Base-by-base conservation (phyloP, 208 protist species). In the Vickermania ingenoplastis region DNA sequence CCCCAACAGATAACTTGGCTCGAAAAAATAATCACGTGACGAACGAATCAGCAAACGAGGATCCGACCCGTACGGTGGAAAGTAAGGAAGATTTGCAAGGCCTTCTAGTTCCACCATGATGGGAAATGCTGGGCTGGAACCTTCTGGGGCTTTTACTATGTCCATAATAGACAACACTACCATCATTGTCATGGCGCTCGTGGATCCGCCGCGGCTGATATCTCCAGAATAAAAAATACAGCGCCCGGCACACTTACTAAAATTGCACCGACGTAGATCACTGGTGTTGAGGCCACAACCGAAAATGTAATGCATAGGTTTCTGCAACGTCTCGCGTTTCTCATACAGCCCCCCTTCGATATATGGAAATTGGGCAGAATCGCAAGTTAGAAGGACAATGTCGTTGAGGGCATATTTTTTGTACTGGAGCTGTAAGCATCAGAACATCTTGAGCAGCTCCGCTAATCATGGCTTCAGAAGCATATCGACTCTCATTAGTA, bases 1-100 rank as follows among this genome's bases (percentile, higher is more conserved):
- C 45, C 85, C 85, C 53, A 92, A 83, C 48, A 89, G 71, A 55
- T 80, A 92, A 69, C 89, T 87, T 0, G 85, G 85, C 65, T 89
- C 81, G 67, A 87, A 92, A 17, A 89, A 78, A 59, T 82, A 92
- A 70, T 92, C 81, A 7, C 56, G 48, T 53, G 82, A 73, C 0
- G 85, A 81, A 63, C 83, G 86, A n/a, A 61, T 31, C 59, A 74
- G 71, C 53, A 92, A 63, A 7, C 65, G 70, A 50, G 41, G 30
- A 57, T 89, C 79, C 23, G 86, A 75, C 1, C 75, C 76, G 69
- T 83, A 79, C 3, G 81, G 85, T 2, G 85, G 81, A 51, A 92
- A 92, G 13, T 86, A 69, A 0, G 79, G 73, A n/a, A 92, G 67
- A 55, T 87, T 86, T 29, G 60, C 57, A 14, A 89, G 67, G 31